Evolutionary conservation across 2,329 filamentous ascomycete genomes (phyloP).

Genomic region (Onygena corvina): DNA sequence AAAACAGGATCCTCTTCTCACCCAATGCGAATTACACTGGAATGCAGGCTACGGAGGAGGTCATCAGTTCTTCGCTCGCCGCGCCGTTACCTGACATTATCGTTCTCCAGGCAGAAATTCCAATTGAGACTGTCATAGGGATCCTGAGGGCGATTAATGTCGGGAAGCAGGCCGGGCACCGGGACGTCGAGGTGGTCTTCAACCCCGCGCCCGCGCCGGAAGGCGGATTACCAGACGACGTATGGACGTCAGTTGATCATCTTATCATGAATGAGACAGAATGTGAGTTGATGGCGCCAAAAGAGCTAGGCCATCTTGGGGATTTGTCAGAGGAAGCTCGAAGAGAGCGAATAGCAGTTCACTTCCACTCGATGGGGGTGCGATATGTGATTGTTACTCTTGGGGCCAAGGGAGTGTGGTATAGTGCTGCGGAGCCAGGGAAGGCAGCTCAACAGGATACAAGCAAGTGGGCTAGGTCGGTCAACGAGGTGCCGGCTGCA

Average conservation of each 20-base stretch:
- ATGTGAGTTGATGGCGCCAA: constrained; percentile 58
- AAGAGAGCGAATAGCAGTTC: constrained; percentile 44
- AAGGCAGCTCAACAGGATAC: constrained; percentile 31
- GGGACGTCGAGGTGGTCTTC: constrained; percentile 54
- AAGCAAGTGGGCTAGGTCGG: constrained; percentile 19
- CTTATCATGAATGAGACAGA: constrained; percentile 87
- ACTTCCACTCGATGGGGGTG: constrained; percentile 60
- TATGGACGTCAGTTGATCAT: constrained; percentile 58
- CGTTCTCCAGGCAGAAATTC: constrained; percentile 69
- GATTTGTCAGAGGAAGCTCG: constrained; percentile 33
- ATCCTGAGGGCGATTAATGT: constrained; percentile 37
- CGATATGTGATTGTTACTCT: constrained; percentile 71
- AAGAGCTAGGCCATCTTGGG: constrained; percentile 22
- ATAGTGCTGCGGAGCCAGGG: constrained; percentile 43
- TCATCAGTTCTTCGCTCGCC: constrained; percentile 28
- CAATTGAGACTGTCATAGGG: constrained; percentile 51
- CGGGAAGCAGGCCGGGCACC: constrained; percentile 33
- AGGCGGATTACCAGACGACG: constrained; percentile 51
- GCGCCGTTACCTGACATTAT: constrained; percentile 48
- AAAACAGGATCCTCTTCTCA: constrained; percentile 65
- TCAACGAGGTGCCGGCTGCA: constrained; percentile 45
- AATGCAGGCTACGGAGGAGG: constrained; percentile 28
- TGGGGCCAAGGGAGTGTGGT: constrained; percentile 63
- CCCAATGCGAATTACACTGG: constrained; percentile 56
- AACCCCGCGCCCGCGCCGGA: constrained; percentile 85